Conservation (phyloP, 1,284 basidiomycete species). For the Pseudozyma flocculosa region DNA sequence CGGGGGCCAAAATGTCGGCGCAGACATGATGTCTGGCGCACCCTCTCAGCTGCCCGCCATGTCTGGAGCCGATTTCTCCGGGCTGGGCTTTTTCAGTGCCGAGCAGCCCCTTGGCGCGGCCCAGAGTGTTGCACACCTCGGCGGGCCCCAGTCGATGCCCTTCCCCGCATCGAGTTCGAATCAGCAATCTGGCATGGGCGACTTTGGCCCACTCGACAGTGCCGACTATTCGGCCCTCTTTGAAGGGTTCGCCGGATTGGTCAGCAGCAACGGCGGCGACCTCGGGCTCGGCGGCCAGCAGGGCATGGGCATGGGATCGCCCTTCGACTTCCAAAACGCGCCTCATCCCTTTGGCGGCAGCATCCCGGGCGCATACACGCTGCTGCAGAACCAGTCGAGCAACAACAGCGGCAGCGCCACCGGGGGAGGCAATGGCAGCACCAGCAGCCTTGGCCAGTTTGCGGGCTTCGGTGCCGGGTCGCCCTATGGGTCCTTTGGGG, state of each 20-base stretch:
- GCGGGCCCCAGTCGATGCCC: slow-evolving; percentile 46
- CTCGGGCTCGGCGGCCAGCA: slow-evolving; percentile 12
- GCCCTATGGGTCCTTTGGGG: background rate
- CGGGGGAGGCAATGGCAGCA: slow-evolving; percentile 7
- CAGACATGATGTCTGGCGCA: background rate
- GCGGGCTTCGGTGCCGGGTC: too few relatives aligned
- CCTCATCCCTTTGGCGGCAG: slow-evolving; percentile 41
- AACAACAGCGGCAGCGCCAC: slow-evolving; percentile 7
- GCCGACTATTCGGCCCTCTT: slow-evolving; percentile 28
- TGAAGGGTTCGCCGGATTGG: slow-evolving; percentile 27
- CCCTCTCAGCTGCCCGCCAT: background rate
- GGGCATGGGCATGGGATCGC: slow-evolving; percentile 15
- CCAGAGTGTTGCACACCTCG: slow-evolving; percentile 39
- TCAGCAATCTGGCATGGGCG: slow-evolving; percentile 11
- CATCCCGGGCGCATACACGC: slow-evolving; percentile 41
- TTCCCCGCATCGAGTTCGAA: slow-evolving; percentile 31
- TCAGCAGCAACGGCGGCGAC: slow-evolving; percentile 9
- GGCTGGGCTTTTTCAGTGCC: slow-evolving; percentile 24
- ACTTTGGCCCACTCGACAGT: slow-evolving; percentile 20
- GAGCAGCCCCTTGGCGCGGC: slow-evolving; percentile 32
- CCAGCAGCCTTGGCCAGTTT: background rate
- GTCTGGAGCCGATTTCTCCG: slow-evolving; percentile 14
- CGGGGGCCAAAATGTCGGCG: background rate
- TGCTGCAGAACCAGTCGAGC: slow-evolving; percentile 28
- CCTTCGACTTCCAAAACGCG: too few relatives aligned